Conservation (phyloP, 208 protist genomes). For the Strigomonas galati region DNA sequence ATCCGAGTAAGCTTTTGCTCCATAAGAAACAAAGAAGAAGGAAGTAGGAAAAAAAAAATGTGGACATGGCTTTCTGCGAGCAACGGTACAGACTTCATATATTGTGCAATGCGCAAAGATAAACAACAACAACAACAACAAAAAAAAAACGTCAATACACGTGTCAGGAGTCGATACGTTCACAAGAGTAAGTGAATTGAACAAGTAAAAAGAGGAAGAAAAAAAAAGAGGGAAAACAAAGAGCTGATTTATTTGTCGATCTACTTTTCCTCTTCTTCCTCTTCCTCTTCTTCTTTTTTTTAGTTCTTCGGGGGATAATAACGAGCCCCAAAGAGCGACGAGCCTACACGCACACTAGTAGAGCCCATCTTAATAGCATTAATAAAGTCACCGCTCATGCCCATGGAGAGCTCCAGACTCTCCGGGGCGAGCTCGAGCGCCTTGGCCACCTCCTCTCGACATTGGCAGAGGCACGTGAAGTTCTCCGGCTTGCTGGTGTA, state of each 20-base stretch:
- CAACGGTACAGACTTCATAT: no score
- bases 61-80: no score
- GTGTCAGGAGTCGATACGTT: no score
- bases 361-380: conserved; percentile 93
- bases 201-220: neutral
- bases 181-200: no score
- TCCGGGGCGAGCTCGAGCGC: conserved; percentile 40
- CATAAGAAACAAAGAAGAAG: conserved; percentile 3
- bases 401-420: conserved; percentile 93
- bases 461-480: conserved; percentile 83
- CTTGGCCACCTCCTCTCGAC: conserved; percentile 56
- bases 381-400: conserved; percentile 95
- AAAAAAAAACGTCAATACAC: no score
- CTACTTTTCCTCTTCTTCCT: neutral
- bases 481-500: conserved; percentile 72
- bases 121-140: no score
- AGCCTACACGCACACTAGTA: conserved; percentile 95
- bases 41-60: conserved; percentile 6
- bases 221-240: neutral
- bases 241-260: neutral
- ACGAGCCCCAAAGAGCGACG: conserved; percentile 93
- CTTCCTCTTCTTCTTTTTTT: neutral
- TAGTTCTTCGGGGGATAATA: conserved; percentile 62
- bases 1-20: no score
- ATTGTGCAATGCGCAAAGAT: no score